Evolutionary conservation across 176 grass and related monocot species (phyloP).

Genomic region (Miscanthus lutarioriparius): DNA sequence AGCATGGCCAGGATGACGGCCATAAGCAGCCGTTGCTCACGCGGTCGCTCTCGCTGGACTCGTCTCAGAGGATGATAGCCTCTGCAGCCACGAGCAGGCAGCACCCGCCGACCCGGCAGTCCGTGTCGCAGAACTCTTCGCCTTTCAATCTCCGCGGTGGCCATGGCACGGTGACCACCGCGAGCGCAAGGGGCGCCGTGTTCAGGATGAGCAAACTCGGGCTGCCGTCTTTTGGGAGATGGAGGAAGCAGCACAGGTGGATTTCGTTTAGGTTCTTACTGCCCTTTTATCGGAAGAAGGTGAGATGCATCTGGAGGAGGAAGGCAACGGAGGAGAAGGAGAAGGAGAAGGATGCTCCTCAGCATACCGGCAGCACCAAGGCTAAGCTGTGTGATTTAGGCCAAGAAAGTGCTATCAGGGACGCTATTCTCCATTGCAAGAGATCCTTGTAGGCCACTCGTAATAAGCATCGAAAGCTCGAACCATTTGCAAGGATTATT

Average conservation of each 20-base stretch:
- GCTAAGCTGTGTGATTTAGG: constrained; percentile 19
- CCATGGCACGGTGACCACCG: neutral
- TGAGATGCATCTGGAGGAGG: neutral
- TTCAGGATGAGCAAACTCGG: neutral
- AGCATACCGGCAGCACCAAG: neutral
- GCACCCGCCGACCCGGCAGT: neutral
- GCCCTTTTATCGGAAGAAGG: constrained; percentile 33
- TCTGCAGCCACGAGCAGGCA: constrained; percentile 22
- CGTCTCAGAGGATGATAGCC: constrained; percentile 22
- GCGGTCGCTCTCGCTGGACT: constrained; percentile 25
- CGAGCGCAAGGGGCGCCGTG: neutral
- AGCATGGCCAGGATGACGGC: neutral
- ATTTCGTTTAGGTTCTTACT: constrained; percentile 36
- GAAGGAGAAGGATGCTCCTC: neutral
- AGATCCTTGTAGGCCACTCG: neutral
- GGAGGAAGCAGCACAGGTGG: constrained; percentile 19
- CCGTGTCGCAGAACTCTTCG: constrained; percentile 12
- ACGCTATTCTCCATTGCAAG: constrained; percentile 54
- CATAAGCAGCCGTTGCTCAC: neutral
- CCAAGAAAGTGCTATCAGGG: constrained; percentile 38
- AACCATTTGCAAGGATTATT: neutral
- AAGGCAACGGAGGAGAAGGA: neutral
- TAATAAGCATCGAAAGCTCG: neutral
- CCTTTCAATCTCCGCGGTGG: neutral
- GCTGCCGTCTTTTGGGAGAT: constrained; percentile 14